Percentiles rank a stretch among this genome's conserved stretches.
phyloP scores from a whole-genome alignment of 192 early-diverging fungal species.

The Backusella morwellensis region DNA sequence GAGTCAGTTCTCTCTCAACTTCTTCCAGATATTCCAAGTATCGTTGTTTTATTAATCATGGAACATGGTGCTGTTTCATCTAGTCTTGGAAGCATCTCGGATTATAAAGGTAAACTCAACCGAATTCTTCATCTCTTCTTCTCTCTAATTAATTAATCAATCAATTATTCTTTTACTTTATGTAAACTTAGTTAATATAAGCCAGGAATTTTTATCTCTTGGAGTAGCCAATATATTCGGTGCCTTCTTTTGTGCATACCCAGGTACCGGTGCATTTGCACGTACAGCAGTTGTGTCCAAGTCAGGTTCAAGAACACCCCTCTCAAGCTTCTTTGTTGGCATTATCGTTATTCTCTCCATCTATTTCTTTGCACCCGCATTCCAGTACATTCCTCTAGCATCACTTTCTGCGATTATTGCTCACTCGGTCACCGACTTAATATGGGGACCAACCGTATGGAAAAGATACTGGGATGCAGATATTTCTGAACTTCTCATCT shows the following conservation, averaged over 20 bases:
- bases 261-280: conserved; percentile 92
- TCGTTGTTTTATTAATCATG: conserved; percentile 76
- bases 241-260: conserved; percentile 85
- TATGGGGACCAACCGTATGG: conserved; percentile 59
- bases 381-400: conserved; percentile 85
- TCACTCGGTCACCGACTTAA: conserved; percentile 79
- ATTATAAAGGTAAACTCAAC: conserved; percentile 68
- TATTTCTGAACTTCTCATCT: conserved; percentile 55
- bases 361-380: conserved; percentile 75
- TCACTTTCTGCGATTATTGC: conserved; percentile 83
- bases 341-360: conserved; percentile 79
- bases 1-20: conserved; percentile 48
- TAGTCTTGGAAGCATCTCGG: conserved; percentile 81
- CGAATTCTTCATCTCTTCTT: not conserved
- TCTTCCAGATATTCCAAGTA: conserved; percentile 54
- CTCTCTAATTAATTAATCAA: not conserved
- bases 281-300: conserved; percentile 89
- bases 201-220: conserved; percentile 89
- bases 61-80: conserved; percentile 92
- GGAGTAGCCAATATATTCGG: conserved; percentile 86
- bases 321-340: conserved; percentile 77
- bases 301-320: conserved; percentile 81
- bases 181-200: conserved; percentile 44
- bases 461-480: conserved; percentile 65
- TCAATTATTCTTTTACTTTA: not conserved